Conservation (phyloP, 1,284 basidiomycete species). For the Fomitopsis betulina region DNA sequence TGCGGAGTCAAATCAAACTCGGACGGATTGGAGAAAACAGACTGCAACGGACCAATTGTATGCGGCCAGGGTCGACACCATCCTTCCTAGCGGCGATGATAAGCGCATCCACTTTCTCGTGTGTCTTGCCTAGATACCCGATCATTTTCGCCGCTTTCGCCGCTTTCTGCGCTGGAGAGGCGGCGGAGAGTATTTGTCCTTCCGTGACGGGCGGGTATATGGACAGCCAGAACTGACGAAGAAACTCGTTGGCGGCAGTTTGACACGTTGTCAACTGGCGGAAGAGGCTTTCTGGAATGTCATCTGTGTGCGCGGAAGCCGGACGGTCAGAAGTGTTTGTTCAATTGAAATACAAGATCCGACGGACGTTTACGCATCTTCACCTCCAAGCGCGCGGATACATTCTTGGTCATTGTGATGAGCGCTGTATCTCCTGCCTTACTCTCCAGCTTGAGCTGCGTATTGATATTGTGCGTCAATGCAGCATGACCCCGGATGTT, state of each 20-base stretch:
- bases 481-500: not conserved
- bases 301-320: constrained; percentile 40
- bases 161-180: constrained; percentile 61
- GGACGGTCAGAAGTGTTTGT: not conserved
- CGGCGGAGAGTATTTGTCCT: constrained; percentile 38
- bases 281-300: constrained; percentile 76
- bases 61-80: constrained; percentile 58
- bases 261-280: constrained; percentile 85
- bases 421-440: constrained; percentile 65
- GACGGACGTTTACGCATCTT: constrained; percentile 58
- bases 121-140: constrained; percentile 72
- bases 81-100: constrained; percentile 58
- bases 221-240: constrained; percentile 93
- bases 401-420: constrained; percentile 73
- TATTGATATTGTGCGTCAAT: not conserved
- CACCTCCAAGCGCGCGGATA: constrained; percentile 61
- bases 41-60: constrained; percentile 56
- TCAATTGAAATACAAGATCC: not conserved
- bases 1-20: not conserved
- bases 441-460: constrained; percentile 53
- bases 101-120: constrained; percentile 77
- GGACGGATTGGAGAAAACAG: not conserved
- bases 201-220: constrained; percentile 76
- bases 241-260: constrained; percentile 91
- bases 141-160: constrained; percentile 84